A percentile compares a stretch with the other conserved stretches of the same genome.
Evolutionary conservation across 805 yeast genomes (phyloP).

Genomic region (Jamesozyma piceae): DNA sequence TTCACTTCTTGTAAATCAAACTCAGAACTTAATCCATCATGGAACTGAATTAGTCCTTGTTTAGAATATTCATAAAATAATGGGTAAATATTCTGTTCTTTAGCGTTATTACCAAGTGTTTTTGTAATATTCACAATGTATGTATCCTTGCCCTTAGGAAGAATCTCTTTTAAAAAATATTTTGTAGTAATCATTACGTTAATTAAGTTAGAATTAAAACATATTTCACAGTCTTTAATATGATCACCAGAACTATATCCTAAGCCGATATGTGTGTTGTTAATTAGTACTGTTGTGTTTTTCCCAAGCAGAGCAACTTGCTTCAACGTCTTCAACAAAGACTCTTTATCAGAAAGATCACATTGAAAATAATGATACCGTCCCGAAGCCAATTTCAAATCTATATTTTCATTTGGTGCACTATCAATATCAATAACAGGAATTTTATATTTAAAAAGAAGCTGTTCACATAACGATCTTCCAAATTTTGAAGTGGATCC

Average conservation of each 20-base stretch:
- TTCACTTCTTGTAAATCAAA: conserved; percentile 3
- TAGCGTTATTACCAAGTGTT: background rate
- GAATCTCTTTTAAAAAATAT: conserved; percentile 10
- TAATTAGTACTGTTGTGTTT: conserved; percentile 11
- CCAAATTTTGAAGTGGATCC: conserved; percentile 18
- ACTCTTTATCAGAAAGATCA: conserved; percentile 1
- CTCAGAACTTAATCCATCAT: conserved; percentile 21
- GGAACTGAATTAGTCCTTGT: conserved; percentile 20
- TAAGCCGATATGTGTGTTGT: conserved; percentile 15
- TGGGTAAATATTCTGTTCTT: background rate
- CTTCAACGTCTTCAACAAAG: conserved; percentile 1
- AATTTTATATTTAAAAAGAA: conserved; percentile 4
- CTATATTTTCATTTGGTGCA: background rate
- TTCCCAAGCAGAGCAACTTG: background rate
- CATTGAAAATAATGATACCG: conserved; percentile 5
- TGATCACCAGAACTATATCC: conserved; percentile 3
- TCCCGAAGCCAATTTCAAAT: no score
- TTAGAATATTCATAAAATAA: conserved; percentile 11
- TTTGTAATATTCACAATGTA: conserved; percentile 13
- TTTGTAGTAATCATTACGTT: conserved; percentile 18
- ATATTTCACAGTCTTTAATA: conserved; percentile 7
- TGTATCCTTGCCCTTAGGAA: conserved; percentile 6
- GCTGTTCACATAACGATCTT: conserved; percentile 5
- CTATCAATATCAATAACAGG: conserved; percentile 15
- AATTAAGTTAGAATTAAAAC: conserved; percentile 12